Conservation (phyloP, 2,329 filamentous ascomycete genomes). For the Hawksworthiomyces lignivorus region DNA sequence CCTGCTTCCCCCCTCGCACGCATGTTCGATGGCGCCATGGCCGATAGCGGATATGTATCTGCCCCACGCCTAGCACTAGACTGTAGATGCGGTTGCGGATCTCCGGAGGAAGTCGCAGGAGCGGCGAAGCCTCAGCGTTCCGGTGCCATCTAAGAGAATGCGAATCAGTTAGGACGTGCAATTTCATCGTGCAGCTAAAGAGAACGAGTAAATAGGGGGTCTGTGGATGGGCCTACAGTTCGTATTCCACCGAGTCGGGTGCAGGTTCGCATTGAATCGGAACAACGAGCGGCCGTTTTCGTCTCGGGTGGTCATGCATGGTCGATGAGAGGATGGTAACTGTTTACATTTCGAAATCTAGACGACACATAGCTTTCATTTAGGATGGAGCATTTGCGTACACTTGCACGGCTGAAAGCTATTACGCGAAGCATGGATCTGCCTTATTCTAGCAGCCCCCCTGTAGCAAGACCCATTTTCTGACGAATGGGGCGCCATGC, state of each 20-base stretch:
- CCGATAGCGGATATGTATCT: conserved; percentile 25
- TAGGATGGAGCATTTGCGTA: no score
- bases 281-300: background rate
- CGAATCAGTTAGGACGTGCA: background rate
- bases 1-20: conserved; percentile 3
- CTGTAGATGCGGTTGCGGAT: conserved; percentile 27
- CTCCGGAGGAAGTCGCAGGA: conserved; percentile 26
- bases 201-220: no score
- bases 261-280: background rate
- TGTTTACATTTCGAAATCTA: no score
- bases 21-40: conserved; percentile 19
- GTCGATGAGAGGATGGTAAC: no score
- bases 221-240: background rate
- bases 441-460: no score
- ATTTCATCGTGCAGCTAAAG: no score
- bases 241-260: background rate
- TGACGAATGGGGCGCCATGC: no score
- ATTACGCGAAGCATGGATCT: no score
- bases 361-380: no score
- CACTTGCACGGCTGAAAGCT: no score
- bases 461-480: no score
- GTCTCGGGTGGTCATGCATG: no score
- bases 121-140: conserved; percentile 21
- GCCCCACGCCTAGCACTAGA: conserved; percentile 24
- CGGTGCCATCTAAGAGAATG: conserved; percentile 18